Base-by-base conservation (phyloP, 495 filamentous ascomycete genomes). In the Aspergillus saccharolyticus region DNA sequence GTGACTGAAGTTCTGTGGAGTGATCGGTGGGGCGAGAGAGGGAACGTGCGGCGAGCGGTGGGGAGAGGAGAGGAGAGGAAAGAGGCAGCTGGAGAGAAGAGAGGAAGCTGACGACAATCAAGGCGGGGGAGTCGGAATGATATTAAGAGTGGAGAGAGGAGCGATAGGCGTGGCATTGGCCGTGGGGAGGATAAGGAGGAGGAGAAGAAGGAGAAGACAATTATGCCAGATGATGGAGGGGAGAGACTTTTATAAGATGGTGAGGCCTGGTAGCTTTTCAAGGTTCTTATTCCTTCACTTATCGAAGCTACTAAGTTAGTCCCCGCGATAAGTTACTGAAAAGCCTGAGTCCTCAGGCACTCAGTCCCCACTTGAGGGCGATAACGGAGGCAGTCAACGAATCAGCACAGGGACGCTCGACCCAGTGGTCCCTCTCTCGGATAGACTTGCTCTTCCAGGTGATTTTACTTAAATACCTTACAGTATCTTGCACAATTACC, bases 361-460 rank as follows among this genome's bases (percentile, higher is more conserved):
- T 28, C 46, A 4, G 20, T 46, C 54, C 18, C 30, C 48, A 33
- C 15, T 30, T 17, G 25, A 9, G 42, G 42, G 28, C 22, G 47
- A 50, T 50, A 50, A 30, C 47, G 16, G 14, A 15, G 5, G n/a
- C 30, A 20, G 42, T 17, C 16, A 44, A 49, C 56, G 42, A 58
- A 53, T 53, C 33, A 39, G 33, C 33, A 12, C 2, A 9, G 33
- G 2, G 6, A 12, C 2, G 12, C 33, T 15, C 12, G 33, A 15
- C 4, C 15, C 4, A 30, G 19, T 5, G 8, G 54, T 58, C 57
- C 60, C 57, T 60, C 59, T 51, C n/a, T 74, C 71, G 71, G 57
- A 59, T 72, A 57, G 58, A 74, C 63, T 63, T 74, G 54, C 71
- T 72, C 66, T 70, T 74, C 58, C 19, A 24, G 57, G 62, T 9